Evolutionary conservation across 768 basidiomycete species (phyloP), one percentile per base, ranked within the genome.

Genomic region (Suillus spraguei): DNA sequence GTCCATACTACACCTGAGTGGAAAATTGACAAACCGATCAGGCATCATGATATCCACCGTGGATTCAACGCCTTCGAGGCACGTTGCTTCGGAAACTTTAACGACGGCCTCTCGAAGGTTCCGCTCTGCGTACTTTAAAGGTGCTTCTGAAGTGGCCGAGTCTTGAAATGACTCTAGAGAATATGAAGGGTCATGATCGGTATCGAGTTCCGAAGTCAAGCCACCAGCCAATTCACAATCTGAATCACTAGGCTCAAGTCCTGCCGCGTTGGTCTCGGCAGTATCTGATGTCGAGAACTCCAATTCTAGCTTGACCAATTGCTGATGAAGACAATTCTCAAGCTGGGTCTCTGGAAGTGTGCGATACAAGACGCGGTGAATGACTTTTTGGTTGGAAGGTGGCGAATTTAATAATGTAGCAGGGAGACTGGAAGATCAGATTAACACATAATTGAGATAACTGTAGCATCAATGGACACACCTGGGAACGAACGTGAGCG

Each of bases 31-130:
- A 63, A 58, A 86, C 87, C 86, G 80, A 68, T 87, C 82, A 46
- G 87, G 87, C 67, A 88, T 74, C 79, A 87, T 77, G 22, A 88
- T 52, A 69, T 87, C 80, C 39, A 87, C 35, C 9, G 66, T 72
- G 42, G 67, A 72, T 65, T 82, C 79, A 46, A 65, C 71, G 47
- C 78, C 83, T 59, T 67, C 69, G 70, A 70, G 76, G 61, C 80
- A 84, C 28, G 59, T 69, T 20, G 70, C 66, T 13, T 63, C 46
- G 62, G 58, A 58, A 50, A 60, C 58, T 35, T 55, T 63, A 38
- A 38, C 64, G 14, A 55, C 49, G 16, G 24, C 10, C 17, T 58
- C 38, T 52, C 5, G 41, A 33, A 24, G 3, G 6, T 32, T 49
- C 36, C 17, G 64, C 47, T 60, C 41, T 60, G 33, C 62, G 44